Percentiles rank a stretch among this genome's conserved stretches.
phyloP scores from a whole-genome alignment of 2,329 filamentous ascomycete genomes.

The Allantophomopsis cytisporea region DNA sequence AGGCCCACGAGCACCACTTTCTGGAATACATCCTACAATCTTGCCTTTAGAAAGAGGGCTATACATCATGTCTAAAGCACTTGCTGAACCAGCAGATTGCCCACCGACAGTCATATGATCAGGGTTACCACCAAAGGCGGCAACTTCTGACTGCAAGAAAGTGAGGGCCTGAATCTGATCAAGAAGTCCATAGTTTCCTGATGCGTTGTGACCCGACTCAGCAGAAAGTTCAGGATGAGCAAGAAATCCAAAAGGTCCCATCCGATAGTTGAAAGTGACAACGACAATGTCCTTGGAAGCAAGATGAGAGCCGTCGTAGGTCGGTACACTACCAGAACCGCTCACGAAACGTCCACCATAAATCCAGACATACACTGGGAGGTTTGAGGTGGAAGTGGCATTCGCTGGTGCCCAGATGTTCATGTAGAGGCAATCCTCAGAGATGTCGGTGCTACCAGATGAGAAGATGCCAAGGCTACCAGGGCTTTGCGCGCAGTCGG shows the following conservation, averaged over 20 bases:
- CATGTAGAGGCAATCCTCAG: conserved; percentile 20
- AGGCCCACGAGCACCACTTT: conserved; percentile 18
- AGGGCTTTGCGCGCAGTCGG: conserved; percentile 13
- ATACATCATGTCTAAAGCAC: conserved; percentile 12
- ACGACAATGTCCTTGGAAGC: conserved; percentile 27
- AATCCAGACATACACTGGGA: conserved; percentile 27
- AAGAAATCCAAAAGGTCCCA: conserved; percentile 16
- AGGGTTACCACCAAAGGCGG: conserved; percentile 52
- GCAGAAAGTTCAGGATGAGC: conserved; percentile 23
- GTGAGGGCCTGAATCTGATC: conserved; percentile 40
- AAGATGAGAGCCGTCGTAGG: conserved; percentile 26
- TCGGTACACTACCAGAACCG: conserved; percentile 22
- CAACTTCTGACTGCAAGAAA: conserved; percentile 41
- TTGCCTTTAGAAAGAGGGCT: conserved; percentile 12
- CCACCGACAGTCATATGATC: conserved; percentile 52
- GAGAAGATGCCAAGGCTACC: conserved; percentile 6
- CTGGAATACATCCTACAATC: conserved; percentile 16
- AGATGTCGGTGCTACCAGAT: conserved; percentile 13
- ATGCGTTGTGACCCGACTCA: conserved; percentile 29
- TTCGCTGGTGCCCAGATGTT: conserved; percentile 16
- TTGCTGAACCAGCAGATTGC: conserved; percentile 41
- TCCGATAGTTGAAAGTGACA: conserved; percentile 29
- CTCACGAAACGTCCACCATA: conserved; percentile 24
- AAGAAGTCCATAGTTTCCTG: conserved; percentile 52
- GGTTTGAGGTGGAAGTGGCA: conserved; percentile 12